A percentile compares a stretch with the other conserved stretches of the same genome.
Evolutionary conservation across 2,329 filamentous ascomycete species (phyloP).

Genomic region (Aureobasidium musti): DNA sequence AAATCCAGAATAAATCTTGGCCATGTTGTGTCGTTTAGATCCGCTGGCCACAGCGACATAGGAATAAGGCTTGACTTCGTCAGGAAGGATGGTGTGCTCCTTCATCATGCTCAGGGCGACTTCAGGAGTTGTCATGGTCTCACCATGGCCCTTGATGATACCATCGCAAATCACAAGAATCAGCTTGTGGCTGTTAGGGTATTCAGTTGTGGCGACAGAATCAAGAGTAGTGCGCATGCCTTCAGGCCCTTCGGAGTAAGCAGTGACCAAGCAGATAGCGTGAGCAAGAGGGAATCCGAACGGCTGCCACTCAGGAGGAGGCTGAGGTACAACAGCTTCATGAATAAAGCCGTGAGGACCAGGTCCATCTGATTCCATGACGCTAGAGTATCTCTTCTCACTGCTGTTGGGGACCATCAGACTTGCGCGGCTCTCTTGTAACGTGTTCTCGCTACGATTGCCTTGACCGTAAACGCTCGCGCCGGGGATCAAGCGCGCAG

Average conservation of each 20-base stretch:
- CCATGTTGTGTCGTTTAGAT: conserved; percentile 99
- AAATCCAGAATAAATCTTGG: conserved; percentile 96
- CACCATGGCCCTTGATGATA: conserved; percentile 94
- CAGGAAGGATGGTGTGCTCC: conserved; percentile 75
- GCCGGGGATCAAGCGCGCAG: conserved; percentile 66
- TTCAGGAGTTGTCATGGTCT: conserved; percentile 82
- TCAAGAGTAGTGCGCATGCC: conserved; percentile 92
- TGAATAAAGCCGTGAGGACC: conserved; percentile 95
- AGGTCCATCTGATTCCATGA: conserved; percentile 61
- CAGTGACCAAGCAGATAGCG: conserved; percentile 89
- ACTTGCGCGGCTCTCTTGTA: conserved; percentile 51
- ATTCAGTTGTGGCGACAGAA: conserved; percentile 96
- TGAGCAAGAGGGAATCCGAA: conserved; percentile 95
- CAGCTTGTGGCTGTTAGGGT: conserved; percentile 98
- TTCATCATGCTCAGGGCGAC: conserved; percentile 92
- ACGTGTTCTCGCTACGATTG: conserved; percentile 59
- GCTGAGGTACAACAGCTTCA: conserved; percentile 92
- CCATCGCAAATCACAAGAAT: conserved; percentile 97
- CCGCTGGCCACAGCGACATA: conserved; percentile 96
- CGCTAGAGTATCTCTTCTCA: conserved; percentile 56
- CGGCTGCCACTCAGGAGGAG: conserved; percentile 94
- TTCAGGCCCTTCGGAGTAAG: conserved; percentile 93
- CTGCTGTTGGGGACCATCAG: conserved; percentile 46
- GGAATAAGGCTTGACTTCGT: conserved; percentile 86
- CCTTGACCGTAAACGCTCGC: conserved; percentile 68